Evolutionary conservation across 768 basidiomycete species (phyloP), one percentile per base, ranked within the genome.

Genomic region (Daedaleopsis nitida): DNA sequence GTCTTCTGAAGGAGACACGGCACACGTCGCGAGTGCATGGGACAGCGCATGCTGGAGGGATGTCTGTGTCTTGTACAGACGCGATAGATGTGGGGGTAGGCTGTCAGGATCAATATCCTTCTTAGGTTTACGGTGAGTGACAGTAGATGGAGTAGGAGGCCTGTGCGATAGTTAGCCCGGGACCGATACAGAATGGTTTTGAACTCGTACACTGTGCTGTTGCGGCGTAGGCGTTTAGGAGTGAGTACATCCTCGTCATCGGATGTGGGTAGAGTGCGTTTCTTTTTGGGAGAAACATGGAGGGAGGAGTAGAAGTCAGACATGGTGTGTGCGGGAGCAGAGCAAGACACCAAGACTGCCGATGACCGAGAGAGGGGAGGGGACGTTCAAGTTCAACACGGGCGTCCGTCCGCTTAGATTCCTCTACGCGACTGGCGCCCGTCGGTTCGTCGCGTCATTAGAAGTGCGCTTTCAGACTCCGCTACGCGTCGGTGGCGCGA

Each of bases 1-100:
- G 68, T 92, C 91, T 7, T 87, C 81, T 13, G 83, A 81, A 5
- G 91, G 92, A 13, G 92, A 86, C 35, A 89, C 83, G 34, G 90
- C 91, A 65, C 86, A 91, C 13, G 91, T 91, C 6, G 92, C 92
- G 32, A 94, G 82, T 10, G 91, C 90, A 75, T 92, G 90, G 2
- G 92, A 92, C 57, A 94, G 81, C 52, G 92, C 92, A 69, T 89
- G 88, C 65, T 93, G 90, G 50, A 94, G 77, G 13, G 86, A 83
- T 23, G 83, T 86, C 66, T 93, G 87, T 50, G 89, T 79, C 56
- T 74, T 79, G 64, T 79, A 77, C 39, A 94, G 81, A 39, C 89
- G 86, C 44, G 81, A 71, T 34, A 94, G 78, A 64, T 87, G 81
- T 12, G 74, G 45, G 12, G 91, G 87, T 42, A 92, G 74, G 37